A percentile compares a stretch with the other conserved stretches of the same genome.
These are phyloP conservation scores for Coemansia aciculifera DNA, from an alignment of 192 early-diverging fungal species.

Conservation along the genomic window DNA sequence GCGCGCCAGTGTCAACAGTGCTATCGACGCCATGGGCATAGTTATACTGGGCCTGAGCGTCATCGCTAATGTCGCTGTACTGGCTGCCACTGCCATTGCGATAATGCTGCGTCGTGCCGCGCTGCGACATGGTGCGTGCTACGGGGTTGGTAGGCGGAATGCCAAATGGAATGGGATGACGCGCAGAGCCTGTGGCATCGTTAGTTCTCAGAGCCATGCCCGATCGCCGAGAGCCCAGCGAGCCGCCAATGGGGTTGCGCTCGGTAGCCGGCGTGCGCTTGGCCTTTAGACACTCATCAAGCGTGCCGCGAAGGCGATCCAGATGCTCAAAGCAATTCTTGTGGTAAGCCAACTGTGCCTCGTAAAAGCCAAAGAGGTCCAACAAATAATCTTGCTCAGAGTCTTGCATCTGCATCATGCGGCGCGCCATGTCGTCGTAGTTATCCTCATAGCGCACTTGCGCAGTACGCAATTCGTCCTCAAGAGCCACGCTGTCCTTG, in stretches of 20 bases:
- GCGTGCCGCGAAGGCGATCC: conserved; percentile 21
- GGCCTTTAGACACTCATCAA: conserved; percentile 41
- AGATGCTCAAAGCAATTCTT: conserved; percentile 39
- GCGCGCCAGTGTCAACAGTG: conserved; percentile 15
- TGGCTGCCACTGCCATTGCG: conserved; percentile 34
- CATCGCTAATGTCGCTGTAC: conserved; percentile 34
- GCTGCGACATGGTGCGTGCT: conserved; percentile 33
- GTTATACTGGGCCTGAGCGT: conserved; percentile 13
- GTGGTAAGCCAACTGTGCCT: conserved; percentile 53
- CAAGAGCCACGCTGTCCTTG: conserved; percentile 87
- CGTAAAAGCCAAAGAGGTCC: conserved; percentile 56
- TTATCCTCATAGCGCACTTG: conserved; percentile 95
- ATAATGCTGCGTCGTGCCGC: conserved; percentile 15
- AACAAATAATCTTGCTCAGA: conserved; percentile 67
- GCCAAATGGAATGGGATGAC: conserved; percentile 36
- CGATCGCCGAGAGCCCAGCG: conserved; percentile 29
- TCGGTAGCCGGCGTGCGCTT: conserved; percentile 41
- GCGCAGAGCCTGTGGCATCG: conserved; percentile 16
- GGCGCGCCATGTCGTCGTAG: conserved; percentile 66
- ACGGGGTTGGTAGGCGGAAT: conserved; percentile 18
- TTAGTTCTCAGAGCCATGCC: conserved; percentile 25
- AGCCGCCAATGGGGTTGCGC: conserved; percentile 28
- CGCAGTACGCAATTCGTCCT: conserved; percentile 85
- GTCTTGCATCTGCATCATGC: conserved; percentile 83
- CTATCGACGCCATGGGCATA: conserved; percentile 19